Percentiles rank a stretch among this genome's conserved stretches.
Conservation (phyloP, 495 filamentous ascomycete species). For the Talaromyces proteolyticus region DNA sequence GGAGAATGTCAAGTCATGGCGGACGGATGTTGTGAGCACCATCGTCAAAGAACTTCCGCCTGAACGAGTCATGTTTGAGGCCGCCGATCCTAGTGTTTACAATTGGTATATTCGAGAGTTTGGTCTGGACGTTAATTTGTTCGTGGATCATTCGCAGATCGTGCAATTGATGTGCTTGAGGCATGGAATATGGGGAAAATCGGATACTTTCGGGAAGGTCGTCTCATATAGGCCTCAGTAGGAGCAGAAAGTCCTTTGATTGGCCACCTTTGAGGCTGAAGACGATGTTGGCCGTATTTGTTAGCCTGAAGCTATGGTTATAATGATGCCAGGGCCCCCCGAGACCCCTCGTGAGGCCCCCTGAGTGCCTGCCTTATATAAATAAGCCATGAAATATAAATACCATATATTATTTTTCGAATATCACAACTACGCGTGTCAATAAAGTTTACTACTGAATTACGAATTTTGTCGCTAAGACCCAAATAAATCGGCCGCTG, state of each 20-base stretch:
- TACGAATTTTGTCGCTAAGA: too few species aligned
- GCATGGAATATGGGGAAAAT: constrained; percentile 51
- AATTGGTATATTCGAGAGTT: constrained; percentile 58
- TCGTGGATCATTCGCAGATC: constrained; percentile 57
- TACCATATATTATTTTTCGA: too few species aligned
- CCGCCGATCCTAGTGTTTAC: constrained; percentile 51
- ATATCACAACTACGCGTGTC: too few species aligned
- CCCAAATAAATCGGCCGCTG: too few species aligned
- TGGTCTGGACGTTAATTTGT: constrained; percentile 53
- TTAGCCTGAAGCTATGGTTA: too few species aligned
- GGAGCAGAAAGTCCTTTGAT: neutral
- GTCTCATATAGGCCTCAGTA: constrained; percentile 34
- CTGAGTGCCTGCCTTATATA: too few species aligned
- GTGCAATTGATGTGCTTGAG: constrained; percentile 50
- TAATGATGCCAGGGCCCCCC: too few species aligned
- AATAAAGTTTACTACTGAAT: too few species aligned
- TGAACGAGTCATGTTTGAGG: constrained; percentile 58
- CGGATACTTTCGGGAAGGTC: constrained; percentile 53
- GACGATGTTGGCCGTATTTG: too few species aligned
- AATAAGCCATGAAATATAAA: too few species aligned
- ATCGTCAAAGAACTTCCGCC: constrained; percentile 48
- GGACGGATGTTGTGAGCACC: constrained; percentile 50
- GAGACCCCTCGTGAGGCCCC: too few species aligned
- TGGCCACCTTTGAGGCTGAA: too few species aligned
- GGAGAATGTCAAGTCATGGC: constrained; percentile 51